phyloP scores from a whole-genome alignment of 2,329 filamentous ascomycete species.

The Trichoderma sp. region DNA sequence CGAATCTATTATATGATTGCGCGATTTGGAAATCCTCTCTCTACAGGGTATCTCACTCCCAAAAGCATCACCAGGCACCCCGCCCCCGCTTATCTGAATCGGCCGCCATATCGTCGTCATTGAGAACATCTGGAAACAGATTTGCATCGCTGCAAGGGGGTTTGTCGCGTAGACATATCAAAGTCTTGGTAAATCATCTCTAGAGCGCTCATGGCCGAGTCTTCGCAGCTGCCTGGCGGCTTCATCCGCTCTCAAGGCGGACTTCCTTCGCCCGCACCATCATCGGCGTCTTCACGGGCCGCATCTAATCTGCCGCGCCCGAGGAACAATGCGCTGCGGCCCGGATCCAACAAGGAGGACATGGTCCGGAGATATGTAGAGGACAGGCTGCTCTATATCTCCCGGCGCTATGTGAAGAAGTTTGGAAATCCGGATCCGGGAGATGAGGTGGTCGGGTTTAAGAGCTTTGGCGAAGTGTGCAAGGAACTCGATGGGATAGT shows the following conservation, averaged over 20 bases:
- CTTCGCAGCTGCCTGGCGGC: slow-evolving; percentile 48
- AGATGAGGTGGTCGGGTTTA: slow-evolving; percentile 57
- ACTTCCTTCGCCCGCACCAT: slow-evolving; percentile 61
- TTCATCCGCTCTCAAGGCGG: slow-evolving; percentile 52
- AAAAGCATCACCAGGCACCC: not conserved
- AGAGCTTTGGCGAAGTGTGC: slow-evolving; percentile 69
- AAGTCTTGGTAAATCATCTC: not conserved
- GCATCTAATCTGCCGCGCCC: slow-evolving; percentile 57
- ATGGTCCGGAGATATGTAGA: slow-evolving; percentile 62
- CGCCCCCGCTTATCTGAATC: slow-evolving; percentile 12
- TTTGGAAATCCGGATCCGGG: slow-evolving; percentile 50
- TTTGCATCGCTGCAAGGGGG: not conserved
- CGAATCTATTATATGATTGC: not conserved
- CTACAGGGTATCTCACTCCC: slow-evolving; percentile 2
- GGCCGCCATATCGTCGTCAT: slow-evolving; percentile 9
- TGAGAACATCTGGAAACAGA: not conserved
- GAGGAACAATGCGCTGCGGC: slow-evolving; percentile 54
- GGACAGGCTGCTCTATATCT: slow-evolving; percentile 56
- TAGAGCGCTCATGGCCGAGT: not conserved
- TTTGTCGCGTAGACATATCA: not conserved
- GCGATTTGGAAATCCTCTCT: not conserved
- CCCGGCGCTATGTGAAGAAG: slow-evolving; percentile 65
- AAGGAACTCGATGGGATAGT: slow-evolving; percentile 74
- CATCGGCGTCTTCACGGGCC: slow-evolving; percentile 48
- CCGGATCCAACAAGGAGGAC: slow-evolving; percentile 64